Base-by-base conservation (phyloP, 1,284 basidiomycete species). In the Pseudozyma hubeiensis region DNA sequence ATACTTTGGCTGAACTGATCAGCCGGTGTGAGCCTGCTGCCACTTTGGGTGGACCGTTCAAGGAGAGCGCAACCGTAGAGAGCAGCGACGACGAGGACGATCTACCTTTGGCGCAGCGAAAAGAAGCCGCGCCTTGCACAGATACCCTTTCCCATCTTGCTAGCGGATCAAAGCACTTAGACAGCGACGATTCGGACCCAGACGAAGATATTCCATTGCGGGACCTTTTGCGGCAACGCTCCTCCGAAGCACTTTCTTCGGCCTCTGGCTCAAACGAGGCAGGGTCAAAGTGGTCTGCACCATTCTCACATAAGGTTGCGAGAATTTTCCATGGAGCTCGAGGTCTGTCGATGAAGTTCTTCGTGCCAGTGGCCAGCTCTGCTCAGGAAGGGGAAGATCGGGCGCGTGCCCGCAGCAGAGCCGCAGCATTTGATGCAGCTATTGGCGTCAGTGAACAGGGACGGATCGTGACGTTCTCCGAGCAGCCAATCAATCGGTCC, bases 201-300 rank as follows among this genome's bases (percentile, higher is more conserved):
- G 70, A 74, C 34, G 65, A 69, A 37, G 66, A 74, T 24, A 29
- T 65, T 0, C 71, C 65, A 30, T 43, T 74, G 11, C 62, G 51
- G 53, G 61, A 74, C 14, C 53, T 73, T n/a, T 56, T 67, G 13
- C 56, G 49, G 13, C 59, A 55, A 16, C 60, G 60, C 11, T 47
- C 63, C 0, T 50, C 49, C 5, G 37, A 58, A 0, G 45, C 40
- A 4, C 19, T 60, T 11, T 56, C 43, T 2, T 16, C 51, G 29
- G 6, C 24, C 4, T 24, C 35, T 24, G 31, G 9, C n/a, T 7
- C 50, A 16, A 31, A 0, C 33, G 43, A 52, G 19, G n/a, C 1
- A 9, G 29, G n/a, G 5, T 19, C 47, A 4, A 53, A 10, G 1
- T 65, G 58, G 47, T 53, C 67, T 2, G 39, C 11, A 5, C 57